Evolutionary conservation across 2,329 filamentous ascomycete species (phyloP), one percentile per base, ranked within the genome.

Genomic region (Exophiala bonariae): DNA sequence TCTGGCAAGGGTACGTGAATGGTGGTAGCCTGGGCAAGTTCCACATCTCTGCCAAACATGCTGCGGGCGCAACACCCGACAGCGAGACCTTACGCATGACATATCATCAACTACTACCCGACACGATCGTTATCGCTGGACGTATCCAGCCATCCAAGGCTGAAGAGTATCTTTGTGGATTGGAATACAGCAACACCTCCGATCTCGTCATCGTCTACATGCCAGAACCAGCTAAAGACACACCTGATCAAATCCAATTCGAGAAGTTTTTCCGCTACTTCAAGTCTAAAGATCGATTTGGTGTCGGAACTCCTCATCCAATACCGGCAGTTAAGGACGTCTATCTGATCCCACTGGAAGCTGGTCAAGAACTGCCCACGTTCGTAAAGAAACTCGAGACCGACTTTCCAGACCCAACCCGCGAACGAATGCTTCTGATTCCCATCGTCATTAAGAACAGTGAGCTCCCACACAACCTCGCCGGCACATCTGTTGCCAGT

Each of bases 321-420:
- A 71, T 83, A 22, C 79, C 82, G 16, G 85, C 89, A 50, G 86
- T 96, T 39, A 85, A 90, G 50, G 92, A 97, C 63, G 88, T 91
- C 1, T 97, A 97, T 65, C 79, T 97, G 23, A 85, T 96, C 8
- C 92, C 93, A 0, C 81, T 97, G 3, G 81, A 89, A 23, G 78
- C 83, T 4, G 89, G 88, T 19, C 80, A 79, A 40, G 72, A 69
- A 26, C 80, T 92, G 34, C 92, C 93, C 0, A 87, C 91, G 52
- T 96, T 96, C 60, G 82, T 96, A 66, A 81, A 89, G 51, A 87
- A 95, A 61, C 78, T 97, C n/a, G 85, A 89, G 54, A 86, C 92
- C 59, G 91, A 91, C 64, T 81, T 81, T 22, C 80, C 96, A 23
- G 87, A 91, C 35, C 79, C 80, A 2, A 79, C 87, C 13, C 75